Conservation (phyloP, 2,329 filamentous ascomycete genomes). For the Arachnopeziza araneosa region DNA sequence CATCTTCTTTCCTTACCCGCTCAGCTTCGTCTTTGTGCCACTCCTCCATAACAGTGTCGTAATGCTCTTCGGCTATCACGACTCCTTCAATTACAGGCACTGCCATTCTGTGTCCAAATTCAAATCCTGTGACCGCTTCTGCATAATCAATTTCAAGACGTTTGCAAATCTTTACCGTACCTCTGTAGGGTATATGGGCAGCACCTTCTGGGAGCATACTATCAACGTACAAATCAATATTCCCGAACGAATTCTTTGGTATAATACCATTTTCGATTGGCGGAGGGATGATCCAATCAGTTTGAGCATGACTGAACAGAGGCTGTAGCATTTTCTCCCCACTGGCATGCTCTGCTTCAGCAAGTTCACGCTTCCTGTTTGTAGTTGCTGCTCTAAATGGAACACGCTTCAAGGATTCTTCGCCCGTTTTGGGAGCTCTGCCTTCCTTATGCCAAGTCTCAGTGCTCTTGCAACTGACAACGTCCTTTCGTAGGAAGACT, state of each 20-base stretch:
- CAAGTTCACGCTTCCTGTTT: slow-evolving; percentile 80
- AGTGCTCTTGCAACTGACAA: slow-evolving; percentile 79
- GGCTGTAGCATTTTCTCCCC: slow-evolving; percentile 84
- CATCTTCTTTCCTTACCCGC: slow-evolving; percentile 70
- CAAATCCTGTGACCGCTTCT: slow-evolving; percentile 92
- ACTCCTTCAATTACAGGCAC: slow-evolving; percentile 89
- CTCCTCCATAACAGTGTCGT: slow-evolving; percentile 68
- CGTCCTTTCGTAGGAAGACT: slow-evolving; percentile 73
- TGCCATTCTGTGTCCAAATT: slow-evolving; percentile 91
- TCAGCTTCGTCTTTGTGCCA: slow-evolving; percentile 75
- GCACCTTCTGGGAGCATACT: slow-evolving; percentile 88
- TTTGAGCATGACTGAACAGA: slow-evolving; percentile 77
- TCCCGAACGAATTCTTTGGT: slow-evolving; percentile 90
- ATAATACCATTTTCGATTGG: slow-evolving; percentile 82
- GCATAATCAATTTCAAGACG: slow-evolving; percentile 82
- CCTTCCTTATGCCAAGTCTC: slow-evolving; percentile 99
- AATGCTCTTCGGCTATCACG: slow-evolving; percentile 77
- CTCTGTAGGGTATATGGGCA: slow-evolving; percentile 74
- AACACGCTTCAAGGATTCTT: slow-evolving; percentile 75
- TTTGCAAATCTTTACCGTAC: slow-evolving; percentile 74
- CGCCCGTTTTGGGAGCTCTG: slow-evolving; percentile 63
- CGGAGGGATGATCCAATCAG: slow-evolving; percentile 89
- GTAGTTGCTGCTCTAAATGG: slow-evolving; percentile 88
- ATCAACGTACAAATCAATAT: slow-evolving; percentile 91
- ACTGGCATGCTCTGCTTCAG: slow-evolving; percentile 69